Conservation (phyloP, 176 grass and related monocot genomes). For the Otatea glauca region DNA sequence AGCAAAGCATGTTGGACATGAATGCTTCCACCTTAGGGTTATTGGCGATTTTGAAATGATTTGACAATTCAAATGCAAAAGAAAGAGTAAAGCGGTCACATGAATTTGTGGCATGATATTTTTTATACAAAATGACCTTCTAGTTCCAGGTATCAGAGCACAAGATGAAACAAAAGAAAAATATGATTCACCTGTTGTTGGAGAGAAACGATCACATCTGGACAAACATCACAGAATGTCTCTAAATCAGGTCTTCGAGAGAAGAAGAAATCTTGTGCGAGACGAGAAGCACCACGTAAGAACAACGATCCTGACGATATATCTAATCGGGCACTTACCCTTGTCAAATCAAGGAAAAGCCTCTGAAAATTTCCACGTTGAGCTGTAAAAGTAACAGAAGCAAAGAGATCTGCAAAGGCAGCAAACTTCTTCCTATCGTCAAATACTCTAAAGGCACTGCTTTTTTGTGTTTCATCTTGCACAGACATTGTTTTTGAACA, state of each 20-base stretch:
- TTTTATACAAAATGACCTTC: neutral
- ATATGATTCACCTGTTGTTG: slow-evolving; percentile 80
- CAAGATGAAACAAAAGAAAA: slow-evolving; percentile 28
- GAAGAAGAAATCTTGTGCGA: slow-evolving; percentile 75
- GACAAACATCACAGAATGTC: slow-evolving; percentile 71
- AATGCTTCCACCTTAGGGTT: neutral
- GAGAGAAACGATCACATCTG: slow-evolving; percentile 73
- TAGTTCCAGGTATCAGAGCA: slow-evolving; percentile 39
- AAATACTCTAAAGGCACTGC: slow-evolving; percentile 52
- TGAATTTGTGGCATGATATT: neutral
- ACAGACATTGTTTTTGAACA: slow-evolving; percentile 55
- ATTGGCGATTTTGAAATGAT: slow-evolving; percentile 20
- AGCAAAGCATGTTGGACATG: neutral
- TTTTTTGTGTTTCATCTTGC: slow-evolving; percentile 41
- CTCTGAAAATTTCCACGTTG: slow-evolving; percentile 91
- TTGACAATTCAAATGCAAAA: neutral
- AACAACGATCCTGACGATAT: slow-evolving; percentile 79
- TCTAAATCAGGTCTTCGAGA: slow-evolving; percentile 62
- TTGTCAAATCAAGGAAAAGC: slow-evolving; percentile 83
- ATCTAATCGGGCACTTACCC: slow-evolving; percentile 68
- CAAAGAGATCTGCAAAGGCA: slow-evolving; percentile 75
- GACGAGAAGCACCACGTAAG: slow-evolving; percentile 60
- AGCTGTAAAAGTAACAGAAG: slow-evolving; percentile 78
- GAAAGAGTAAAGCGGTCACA: neutral
- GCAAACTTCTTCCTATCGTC: slow-evolving; percentile 59